These are phyloP conservation scores for Trichoderma cornu-damae DNA, from an alignment of 2,329 filamentous ascomycete species.

Conservation along the genomic window DNA sequence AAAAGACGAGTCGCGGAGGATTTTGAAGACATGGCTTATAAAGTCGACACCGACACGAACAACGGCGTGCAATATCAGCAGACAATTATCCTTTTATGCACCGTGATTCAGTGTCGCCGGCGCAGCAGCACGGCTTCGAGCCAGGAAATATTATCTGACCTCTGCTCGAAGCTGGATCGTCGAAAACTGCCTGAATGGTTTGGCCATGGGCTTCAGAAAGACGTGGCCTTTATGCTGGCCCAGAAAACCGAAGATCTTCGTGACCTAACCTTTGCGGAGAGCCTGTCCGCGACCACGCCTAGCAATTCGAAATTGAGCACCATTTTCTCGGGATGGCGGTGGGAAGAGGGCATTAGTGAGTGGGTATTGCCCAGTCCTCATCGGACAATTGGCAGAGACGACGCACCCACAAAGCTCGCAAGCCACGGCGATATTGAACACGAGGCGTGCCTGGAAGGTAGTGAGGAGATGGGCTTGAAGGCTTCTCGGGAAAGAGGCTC, in stretches of 20 bases:
- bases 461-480: neutral
- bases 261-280: constrained; percentile 51
- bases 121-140: constrained; percentile 37
- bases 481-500: neutral
- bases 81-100: constrained; percentile 39
- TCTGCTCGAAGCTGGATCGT: constrained; percentile 39
- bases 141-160: constrained; percentile 34
- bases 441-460: neutral
- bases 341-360: constrained; percentile 40
- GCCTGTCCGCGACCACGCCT: constrained; percentile 26
- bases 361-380: constrained; percentile 31
- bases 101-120: constrained; percentile 44
- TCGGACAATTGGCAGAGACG: neutral
- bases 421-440: neutral
- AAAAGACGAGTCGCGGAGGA: constrained; percentile 24
- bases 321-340: constrained; percentile 36
- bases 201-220: constrained; percentile 37
- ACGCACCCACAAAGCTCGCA: neutral
- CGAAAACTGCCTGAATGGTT: constrained; percentile 32
- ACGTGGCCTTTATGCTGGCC: constrained; percentile 48
- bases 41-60: constrained; percentile 19
- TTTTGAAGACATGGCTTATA: constrained; percentile 21
- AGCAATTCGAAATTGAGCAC: constrained; percentile 19
- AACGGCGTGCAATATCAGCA: constrained; percentile 25
- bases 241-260: constrained; percentile 48